phyloP scores from a whole-genome alignment of 176 grass and related monocot genomes.

The Otatea glauca region DNA sequence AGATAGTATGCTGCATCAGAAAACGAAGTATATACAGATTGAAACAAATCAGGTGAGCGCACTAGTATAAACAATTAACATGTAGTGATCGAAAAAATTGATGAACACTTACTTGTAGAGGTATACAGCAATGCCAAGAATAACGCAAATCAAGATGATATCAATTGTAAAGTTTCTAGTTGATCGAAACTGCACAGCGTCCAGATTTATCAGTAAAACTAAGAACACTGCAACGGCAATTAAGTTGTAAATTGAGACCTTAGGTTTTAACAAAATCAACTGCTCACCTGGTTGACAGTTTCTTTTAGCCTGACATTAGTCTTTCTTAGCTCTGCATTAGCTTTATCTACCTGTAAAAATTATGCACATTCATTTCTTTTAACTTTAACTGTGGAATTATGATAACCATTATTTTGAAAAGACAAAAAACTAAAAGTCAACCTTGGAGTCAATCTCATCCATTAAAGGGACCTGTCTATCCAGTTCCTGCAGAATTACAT shows the following conservation, averaged over 20 bases:
- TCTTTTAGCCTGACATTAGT: slow-evolving; percentile 92
- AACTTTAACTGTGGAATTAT: neutral
- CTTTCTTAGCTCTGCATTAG: slow-evolving; percentile 75
- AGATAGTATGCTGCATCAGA: slow-evolving; percentile 46
- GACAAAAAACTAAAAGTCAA: neutral
- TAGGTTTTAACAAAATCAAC: slow-evolving; percentile 14
- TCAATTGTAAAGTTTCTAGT: slow-evolving; percentile 86
- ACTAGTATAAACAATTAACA: neutral
- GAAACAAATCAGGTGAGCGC: neutral
- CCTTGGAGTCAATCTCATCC: slow-evolving; percentile 94
- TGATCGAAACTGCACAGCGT: slow-evolving; percentile 63
- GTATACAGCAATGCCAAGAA: slow-evolving; percentile 88
- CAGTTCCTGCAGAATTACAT: slow-evolving; percentile 68
- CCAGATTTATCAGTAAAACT: neutral
- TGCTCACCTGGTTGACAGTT: slow-evolving; percentile 63
- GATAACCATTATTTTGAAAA: neutral
- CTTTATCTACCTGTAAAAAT: slow-evolving; percentile 65
- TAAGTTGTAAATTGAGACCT: neutral
- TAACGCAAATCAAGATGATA: slow-evolving; percentile 76
- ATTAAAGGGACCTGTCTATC: slow-evolving; percentile 84
- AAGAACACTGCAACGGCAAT: neutral
- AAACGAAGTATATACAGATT: neutral
- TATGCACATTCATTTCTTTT: neutral
- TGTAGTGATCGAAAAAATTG: neutral
- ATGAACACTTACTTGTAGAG: slow-evolving; percentile 72